Evolutionary conservation across 306 rosid species (phyloP).

Genomic region (Delonix regia): DNA sequence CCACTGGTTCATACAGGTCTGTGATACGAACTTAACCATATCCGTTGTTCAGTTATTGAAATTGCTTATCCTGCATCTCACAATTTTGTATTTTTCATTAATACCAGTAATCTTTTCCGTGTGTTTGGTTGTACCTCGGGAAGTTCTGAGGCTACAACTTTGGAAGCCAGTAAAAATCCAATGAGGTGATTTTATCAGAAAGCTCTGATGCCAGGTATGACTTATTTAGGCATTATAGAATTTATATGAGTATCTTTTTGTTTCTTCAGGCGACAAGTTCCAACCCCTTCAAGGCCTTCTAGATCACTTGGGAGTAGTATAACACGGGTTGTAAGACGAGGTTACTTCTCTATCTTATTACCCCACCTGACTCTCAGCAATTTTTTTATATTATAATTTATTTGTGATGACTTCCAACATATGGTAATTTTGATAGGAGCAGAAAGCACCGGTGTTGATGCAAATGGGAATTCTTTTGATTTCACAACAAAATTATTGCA

Average conservation of each 20-base stretch:
- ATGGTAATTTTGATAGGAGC: constrained; percentile 61
- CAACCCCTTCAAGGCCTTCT: constrained; percentile 88
- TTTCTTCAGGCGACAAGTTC: constrained; percentile 82
- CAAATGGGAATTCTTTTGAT: constrained; percentile 94
- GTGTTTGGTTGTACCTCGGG: constrained; percentile 89
- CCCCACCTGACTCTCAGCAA: background rate
- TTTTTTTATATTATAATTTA: background rate
- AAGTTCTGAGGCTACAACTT: constrained; percentile 78
- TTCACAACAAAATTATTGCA: constrained; percentile 97
- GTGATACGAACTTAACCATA: constrained; percentile 24
- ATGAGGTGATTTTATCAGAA: constrained; percentile 68
- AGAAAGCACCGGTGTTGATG: constrained; percentile 80
- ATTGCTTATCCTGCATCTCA: constrained; percentile 22
- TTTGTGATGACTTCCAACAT: background rate
- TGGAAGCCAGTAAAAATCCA: constrained; percentile 99
- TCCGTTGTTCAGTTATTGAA: background rate
- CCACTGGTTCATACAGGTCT: constrained; percentile 98
- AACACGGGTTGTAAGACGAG: constrained; percentile 92
- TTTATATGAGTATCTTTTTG: constrained; percentile 2
- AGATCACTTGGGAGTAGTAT: constrained; percentile 93
- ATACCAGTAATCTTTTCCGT: constrained; percentile 89
- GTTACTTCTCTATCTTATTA: constrained; percentile 42
- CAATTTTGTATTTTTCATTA: constrained; percentile 35
- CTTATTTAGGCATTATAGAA: background rate
- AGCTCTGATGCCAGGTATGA: constrained; percentile 21